Evolutionary conservation across 768 basidiomycete genomes (phyloP), one percentile per base, ranked within the genome.

Genomic region (Podaxis sp.): DNA sequence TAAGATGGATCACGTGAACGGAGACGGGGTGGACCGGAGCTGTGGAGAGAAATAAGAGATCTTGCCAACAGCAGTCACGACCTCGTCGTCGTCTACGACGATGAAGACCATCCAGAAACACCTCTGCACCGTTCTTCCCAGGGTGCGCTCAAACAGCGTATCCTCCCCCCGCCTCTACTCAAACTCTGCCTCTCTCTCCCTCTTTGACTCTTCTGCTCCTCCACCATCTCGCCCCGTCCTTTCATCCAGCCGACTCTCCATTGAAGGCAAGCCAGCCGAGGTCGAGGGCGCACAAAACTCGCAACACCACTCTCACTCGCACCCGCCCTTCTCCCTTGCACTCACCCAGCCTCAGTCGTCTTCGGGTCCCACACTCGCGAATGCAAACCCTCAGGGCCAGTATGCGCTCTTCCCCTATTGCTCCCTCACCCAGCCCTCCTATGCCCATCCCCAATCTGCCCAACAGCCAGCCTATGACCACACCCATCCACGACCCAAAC

Each of bases 71-170:
- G 4, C 26, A 33, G 2, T 33, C 33, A 33, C 8, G 9, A 33
- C 42, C 42, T 44, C 42, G 15, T 44, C 42, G 42, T 44, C 15
- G 42, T 42, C 33, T 5, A 5, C 19, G 28, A 36, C 80, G 66
- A 82, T 81, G 76, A 80, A 80, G 74, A 78, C 79, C 26, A 77
- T 83, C 26, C 80, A 80, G 65, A 85, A 83, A 68, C 79, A 82
- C n/a, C 71, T 85, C 48, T 82, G 77, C 66, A 77, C 75, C 19
- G 81, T 77, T 51, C 67, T 79, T 57, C 78, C 68, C 73, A 63
- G 82, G 61, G 75, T 76, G 48, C 79, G 81, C 65, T 82, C 84
- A 6, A 81, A 79, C 67, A 80, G 74, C 11, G 70, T 71, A 9
- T 71, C 76, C 9, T 73, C 78, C 9, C 63, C 79, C 1, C 77